Base-by-base conservation (phyloP, 257 asterid species). In the Lithospermum erythrorhizon region DNA sequence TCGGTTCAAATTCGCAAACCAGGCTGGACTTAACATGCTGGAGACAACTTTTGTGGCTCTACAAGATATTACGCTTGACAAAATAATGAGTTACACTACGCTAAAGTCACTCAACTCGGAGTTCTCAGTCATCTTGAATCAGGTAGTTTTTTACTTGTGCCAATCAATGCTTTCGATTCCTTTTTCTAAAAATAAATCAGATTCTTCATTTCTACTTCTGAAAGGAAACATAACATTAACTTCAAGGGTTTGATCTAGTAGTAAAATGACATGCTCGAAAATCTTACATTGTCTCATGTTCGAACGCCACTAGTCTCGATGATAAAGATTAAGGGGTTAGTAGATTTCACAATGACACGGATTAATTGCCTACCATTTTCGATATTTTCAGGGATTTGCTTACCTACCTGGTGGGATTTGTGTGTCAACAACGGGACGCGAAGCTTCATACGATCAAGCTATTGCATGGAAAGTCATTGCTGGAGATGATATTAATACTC, bases 21-120 rank as follows among this genome's bases (percentile, higher is more conserved):
- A 90, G 74, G 96, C 95, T 0, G 96, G 98, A 11, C 96, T 90
- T 0, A 96, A 90, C 86, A 82, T 90, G 98, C 88, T 90, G n/a
- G 98, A 90, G 72, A 87, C 98, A 0, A 90, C 95, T 23, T 80
- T 87, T 1, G 91, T 83, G 4, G 86, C 95, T 73, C 95, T 90
- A 68, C 95, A 90, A 73, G 95, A 90, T 68, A 82, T 90, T 61
- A 79, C 88, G 83, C 90, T 90, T 15, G 98, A 90, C 68, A 90
- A 87, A 73, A 79, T 90, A 59, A 82, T 90, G 0, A 95, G 88
- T 53, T 96, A 90, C 69, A 73, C 88, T 13, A 94, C 95, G 58
- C 82, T 94, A 25, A 90, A 87, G 78, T 62, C 77, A 53, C 93
- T 90, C 61, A 83, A 85, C 11, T 76, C 94, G 0, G 94, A 90